These are phyloP conservation scores for Delonix regia DNA, from an alignment of 306 rosid species.

Conservation along the genomic window DNA sequence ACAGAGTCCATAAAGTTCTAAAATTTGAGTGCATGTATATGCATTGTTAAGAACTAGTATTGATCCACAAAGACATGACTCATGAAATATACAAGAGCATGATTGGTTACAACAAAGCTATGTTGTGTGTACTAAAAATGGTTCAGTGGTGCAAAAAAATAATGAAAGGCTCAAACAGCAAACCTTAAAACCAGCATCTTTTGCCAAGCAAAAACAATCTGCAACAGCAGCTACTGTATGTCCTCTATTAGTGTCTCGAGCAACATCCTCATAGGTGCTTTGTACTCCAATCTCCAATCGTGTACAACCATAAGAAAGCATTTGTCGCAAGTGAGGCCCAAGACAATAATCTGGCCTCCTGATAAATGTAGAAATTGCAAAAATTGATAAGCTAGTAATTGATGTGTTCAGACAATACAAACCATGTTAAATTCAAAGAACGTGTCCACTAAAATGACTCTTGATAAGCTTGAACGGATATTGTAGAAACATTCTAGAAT, in stretches of 20 bases:
- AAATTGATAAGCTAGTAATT: conserved; percentile 25
- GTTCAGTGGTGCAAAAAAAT: background rate
- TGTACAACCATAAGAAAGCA: conserved; percentile 96
- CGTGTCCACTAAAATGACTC: conserved; percentile 10
- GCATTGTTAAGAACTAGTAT: background rate
- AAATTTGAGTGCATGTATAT: conserved; percentile 1
- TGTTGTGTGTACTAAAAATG: background rate
- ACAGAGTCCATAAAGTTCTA: conserved; percentile 1
- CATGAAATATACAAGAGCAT: conserved; percentile 21
- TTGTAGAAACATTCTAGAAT: conserved; percentile 8
- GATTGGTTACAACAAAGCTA: conserved; percentile 14
- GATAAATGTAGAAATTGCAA: conserved; percentile 40
- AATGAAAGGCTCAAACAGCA: conserved; percentile 21
- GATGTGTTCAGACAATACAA: conserved; percentile 18
- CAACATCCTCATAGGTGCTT: conserved; percentile 98
- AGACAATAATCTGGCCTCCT: conserved; percentile 99
- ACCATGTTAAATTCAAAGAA: conserved; percentile 8
- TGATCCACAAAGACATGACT: background rate
- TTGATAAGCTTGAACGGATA: conserved; percentile 24
- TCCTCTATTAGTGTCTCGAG: conserved; percentile 96
- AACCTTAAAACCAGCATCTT: conserved; percentile 99
- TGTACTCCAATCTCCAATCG: conserved; percentile 97
- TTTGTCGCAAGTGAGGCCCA: conserved; percentile 97
- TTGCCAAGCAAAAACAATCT: conserved; percentile 91
- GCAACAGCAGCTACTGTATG: conserved; percentile 98